A percentile compares a stretch with the other conserved stretches of the same genome.
phyloP scores from a whole-genome alignment of 306 rosid genomes.

The Oxytropis ochrocephala region DNA sequence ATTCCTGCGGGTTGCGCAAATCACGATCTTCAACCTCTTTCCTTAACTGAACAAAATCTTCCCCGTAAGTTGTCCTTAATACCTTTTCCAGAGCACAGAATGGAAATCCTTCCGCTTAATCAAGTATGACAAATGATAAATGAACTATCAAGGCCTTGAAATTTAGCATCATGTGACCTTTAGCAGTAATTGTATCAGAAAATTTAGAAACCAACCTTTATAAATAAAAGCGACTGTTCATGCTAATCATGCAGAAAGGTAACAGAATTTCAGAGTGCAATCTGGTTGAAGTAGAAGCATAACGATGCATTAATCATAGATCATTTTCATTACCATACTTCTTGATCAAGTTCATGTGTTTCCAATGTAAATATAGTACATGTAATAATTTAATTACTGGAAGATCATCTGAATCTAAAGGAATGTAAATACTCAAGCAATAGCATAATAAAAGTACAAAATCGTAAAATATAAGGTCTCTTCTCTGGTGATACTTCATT shows the following conservation, averaged over 20 bases:
- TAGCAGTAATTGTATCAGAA: neutral
- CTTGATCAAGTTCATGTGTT: neutral
- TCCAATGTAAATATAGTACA: neutral
- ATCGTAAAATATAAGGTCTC: neutral
- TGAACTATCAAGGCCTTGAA: no score
- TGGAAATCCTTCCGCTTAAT: no score
- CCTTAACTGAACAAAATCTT: no score
- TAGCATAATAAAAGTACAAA: neutral
- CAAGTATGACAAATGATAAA: no score
- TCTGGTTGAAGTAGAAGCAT: neutral
- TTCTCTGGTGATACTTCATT: neutral
- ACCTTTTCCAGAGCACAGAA: no score
- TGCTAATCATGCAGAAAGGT: neutral
- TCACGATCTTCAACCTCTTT: slow-evolving; percentile 30
- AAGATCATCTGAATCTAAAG: neutral
- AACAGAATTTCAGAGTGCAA: neutral
- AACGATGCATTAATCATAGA: neutral
- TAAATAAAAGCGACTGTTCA: neutral
- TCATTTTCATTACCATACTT: neutral
- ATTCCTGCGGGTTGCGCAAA: slow-evolving; percentile 36
- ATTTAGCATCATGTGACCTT: neutral
- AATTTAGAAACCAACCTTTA: neutral
- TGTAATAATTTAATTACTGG: neutral
- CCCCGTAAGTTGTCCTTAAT: no score
- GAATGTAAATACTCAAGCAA: neutral